Conservation (phyloP, 1,284 basidiomycete genomes). For the Coriolopsis trogii region DNA sequence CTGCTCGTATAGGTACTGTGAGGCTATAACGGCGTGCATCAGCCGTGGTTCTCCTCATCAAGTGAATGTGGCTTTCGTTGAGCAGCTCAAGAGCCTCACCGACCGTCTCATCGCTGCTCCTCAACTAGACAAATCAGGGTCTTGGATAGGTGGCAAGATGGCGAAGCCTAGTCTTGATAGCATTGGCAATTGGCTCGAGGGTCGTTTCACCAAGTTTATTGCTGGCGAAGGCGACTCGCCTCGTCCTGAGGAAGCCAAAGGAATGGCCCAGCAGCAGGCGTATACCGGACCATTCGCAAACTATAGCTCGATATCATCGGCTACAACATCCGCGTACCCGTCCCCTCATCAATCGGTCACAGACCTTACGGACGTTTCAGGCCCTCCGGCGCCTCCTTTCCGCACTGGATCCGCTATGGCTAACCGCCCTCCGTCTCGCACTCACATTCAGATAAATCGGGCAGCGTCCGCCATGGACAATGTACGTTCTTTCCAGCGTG, state of each 20-base stretch:
- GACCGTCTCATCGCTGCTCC: slow-evolving; percentile 83
- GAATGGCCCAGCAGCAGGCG: slow-evolving; percentile 44
- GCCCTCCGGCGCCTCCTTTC: slow-evolving; percentile 45
- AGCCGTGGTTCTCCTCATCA: slow-evolving; percentile 71
- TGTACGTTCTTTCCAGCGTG: slow-evolving; percentile 46
- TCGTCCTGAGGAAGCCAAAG: slow-evolving; percentile 42
- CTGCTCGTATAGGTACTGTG: slow-evolving; percentile 76
- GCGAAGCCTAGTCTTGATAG: slow-evolving; percentile 90
- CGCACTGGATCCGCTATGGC: slow-evolving; percentile 72
- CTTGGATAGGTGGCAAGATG: slow-evolving; percentile 84
- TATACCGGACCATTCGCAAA: slow-evolving; percentile 90
- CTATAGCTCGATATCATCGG: slow-evolving; percentile 91
- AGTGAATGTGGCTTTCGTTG: slow-evolving; percentile 67
- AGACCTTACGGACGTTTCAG: slow-evolving; percentile 45
- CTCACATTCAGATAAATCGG: slow-evolving; percentile 60
- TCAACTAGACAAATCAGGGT: slow-evolving; percentile 70
- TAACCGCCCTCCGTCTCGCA: slow-evolving; percentile 44
- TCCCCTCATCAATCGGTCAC: slow-evolving; percentile 67
- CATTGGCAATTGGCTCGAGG: slow-evolving; percentile 92
- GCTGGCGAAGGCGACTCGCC: slow-evolving; percentile 79
- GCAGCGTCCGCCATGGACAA: slow-evolving; percentile 80
- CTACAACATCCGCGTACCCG: slow-evolving; percentile 67
- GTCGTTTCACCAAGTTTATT: slow-evolving; percentile 95
- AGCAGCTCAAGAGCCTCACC: slow-evolving; percentile 80
- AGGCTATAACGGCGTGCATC: slow-evolving; percentile 81